Base-by-base conservation (phyloP, 371 early-diverging fungal species). In the Mortierella sp. region DNA sequence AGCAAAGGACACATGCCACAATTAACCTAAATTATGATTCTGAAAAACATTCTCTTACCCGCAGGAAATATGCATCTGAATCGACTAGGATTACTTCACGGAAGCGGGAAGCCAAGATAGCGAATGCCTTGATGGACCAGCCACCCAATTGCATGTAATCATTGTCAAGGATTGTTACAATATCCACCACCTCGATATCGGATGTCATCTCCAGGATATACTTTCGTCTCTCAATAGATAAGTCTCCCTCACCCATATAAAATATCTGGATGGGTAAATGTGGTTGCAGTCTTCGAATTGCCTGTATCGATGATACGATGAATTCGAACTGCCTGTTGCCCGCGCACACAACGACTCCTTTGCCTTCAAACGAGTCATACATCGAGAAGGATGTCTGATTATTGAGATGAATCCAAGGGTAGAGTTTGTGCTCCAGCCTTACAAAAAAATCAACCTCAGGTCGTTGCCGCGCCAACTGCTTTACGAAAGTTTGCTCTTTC, bases 61-160 rank as follows among this genome's bases (percentile, higher is more conserved):
- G 83, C 68, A 94, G 83, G 80, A 93, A 92, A 28, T 90, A 87
- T 1, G 87, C 92, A 66, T 94, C 95, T 1, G 94, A 91, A 83
- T 94, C 94, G 83, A 94, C 84, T 62, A 95, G 72, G 40, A 94
- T 90, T 22, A 90, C 88, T 45, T 92, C 88, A 9, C 70, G 45
- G 66, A 94, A 94, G 14, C 86, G 78, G 22, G 93, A 92, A 10
- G 90, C 91, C 72, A 94, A 72, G 30, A 94, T 86, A 0, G 92
- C 84, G 67, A 87, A 92, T 9, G 94, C 88, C 66, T 93, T 93
- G 55, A 93, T 71, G 12, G 86, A 75, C 90, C 92, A 89, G 0
- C 89, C 90, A n/a, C 87, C 86, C 47, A 91, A 79, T 18, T 85
- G 84, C 3, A 90, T 83, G 45, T 80, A 73, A 0, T 66, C 69